Evolutionary conservation across 208 protist genomes (phyloP).

Genomic region (Wallacemonas sp.): DNA sequence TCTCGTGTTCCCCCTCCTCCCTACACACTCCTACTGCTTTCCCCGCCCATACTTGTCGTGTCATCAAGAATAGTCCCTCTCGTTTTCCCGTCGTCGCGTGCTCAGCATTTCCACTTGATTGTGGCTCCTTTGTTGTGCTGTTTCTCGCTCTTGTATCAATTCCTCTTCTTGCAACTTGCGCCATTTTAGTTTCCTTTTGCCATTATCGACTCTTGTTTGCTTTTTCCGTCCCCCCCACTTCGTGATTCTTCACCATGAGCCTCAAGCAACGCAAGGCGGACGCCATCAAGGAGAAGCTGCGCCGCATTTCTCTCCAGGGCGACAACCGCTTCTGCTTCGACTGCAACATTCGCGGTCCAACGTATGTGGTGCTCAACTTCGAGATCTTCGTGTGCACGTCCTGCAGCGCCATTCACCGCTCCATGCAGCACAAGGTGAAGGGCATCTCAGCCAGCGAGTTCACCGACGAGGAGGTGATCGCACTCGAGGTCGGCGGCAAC

Average conservation of each 20-base stretch:
- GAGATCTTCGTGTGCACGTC: slow-evolving; percentile 81
- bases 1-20: too few relatives aligned
- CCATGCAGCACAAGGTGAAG: slow-evolving; percentile 88
- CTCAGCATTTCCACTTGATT: too few relatives aligned
- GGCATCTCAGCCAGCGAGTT: slow-evolving; percentile 89
- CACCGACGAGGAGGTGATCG: slow-evolving; percentile 61
- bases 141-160: too few relatives aligned
- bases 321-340: slow-evolving; percentile 77
- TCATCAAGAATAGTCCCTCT: too few relatives aligned
- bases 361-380: slow-evolving; percentile 78
- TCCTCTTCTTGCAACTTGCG: too few relatives aligned
- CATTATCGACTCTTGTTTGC: not conserved
- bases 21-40: too few relatives aligned
- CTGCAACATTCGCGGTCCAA: slow-evolving; percentile 66
- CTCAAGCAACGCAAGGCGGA: slow-evolving; percentile 54
- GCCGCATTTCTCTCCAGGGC: slow-evolving; percentile 49
- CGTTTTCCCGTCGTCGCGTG: too few relatives aligned
- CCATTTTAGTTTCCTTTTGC: too few relatives aligned
- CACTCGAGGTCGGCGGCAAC: slow-evolving; percentile 60
- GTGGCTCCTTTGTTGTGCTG: too few relatives aligned
- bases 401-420: slow-evolving; percentile 78
- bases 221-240: slow-evolving; percentile 13
- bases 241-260: slow-evolving; percentile 62
- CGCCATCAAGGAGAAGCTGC: slow-evolving; percentile 65
- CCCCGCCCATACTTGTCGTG: too few relatives aligned